Base-by-base conservation (phyloP, 108 stramenopile genomes). In the Skeletonema tropicum region DNA sequence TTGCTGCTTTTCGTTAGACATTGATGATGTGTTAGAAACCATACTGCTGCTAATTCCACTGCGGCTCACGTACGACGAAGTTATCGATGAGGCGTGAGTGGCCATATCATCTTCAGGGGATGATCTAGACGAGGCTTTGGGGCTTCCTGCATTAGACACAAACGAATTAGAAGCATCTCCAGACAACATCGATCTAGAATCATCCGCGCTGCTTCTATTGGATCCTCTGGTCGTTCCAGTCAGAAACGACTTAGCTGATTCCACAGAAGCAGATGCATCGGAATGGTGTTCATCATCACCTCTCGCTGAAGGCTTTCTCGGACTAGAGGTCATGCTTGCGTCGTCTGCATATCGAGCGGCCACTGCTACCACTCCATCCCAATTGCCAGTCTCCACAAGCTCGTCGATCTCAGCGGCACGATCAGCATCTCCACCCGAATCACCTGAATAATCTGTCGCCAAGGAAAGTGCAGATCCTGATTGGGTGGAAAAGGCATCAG, bases 281-380 rank as follows among this genome's bases (percentile, higher is more conserved):
- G 52, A 55, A 23, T 55, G 52, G 21, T 55, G 21, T 6, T 2
- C 15, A 55, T 55, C 52, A 23, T 55, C 23, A 25, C 26, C 60
- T 31, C 17, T 12, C 60, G 1, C n/a, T 4, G 23, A 23, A 55
- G 21, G 15, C n/a, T 23, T 55, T 25, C 5, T 55, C 9, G 52
- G 23, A 55, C 5, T 9, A 55, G 52, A 55, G 0, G 35, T 35
- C 58, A 57, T 19, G 25, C 57, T 5, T n/a, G 79, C 72, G 52
- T 78, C 82, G 46, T 77, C 77, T 31, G 66, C 77, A 68, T 79
- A 83, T 62, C 60, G 66, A 32, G 76, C 76, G 60, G 82, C 82
- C 21, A 78, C 77, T 5, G 77, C 77, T 3, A 83, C 82, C n/a
- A 83, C 76, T 17, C 82, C 82, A 60, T 68, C 77, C 82, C 82